Percentiles rank a stretch among this genome's conserved stretches.
Evolutionary conservation across 345 rosid species (phyloP).

Genomic region (Bretschneidera sinensis): DNA sequence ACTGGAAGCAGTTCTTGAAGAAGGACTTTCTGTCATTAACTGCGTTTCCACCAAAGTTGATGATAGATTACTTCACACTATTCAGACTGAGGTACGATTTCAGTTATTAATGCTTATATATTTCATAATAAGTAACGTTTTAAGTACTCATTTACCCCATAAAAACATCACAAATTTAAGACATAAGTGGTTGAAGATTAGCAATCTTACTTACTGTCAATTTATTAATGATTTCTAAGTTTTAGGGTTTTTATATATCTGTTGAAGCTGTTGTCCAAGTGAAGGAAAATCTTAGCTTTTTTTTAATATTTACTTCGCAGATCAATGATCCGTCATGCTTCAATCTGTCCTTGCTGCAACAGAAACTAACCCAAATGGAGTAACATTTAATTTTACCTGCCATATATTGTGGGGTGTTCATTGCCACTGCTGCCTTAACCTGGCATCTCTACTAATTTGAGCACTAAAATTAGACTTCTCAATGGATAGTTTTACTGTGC

Average conservation of each 20-base stretch:
- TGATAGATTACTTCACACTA: constrained; percentile 35
- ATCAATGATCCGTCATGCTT: constrained; percentile 35
- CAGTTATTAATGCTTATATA: too few species aligned
- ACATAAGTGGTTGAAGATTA: too few species aligned
- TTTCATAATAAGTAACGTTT: too few species aligned
- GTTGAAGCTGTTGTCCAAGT: background rate
- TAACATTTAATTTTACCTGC: constrained; percentile 8
- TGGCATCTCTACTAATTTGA: background rate
- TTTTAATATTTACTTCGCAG: constrained; percentile 24
- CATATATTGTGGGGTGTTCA: background rate
- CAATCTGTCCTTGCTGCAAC: constrained; percentile 24
- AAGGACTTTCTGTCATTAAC: constrained; percentile 43
- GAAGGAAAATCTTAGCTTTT: background rate
- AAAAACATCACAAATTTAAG: too few species aligned
- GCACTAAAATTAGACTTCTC: background rate
- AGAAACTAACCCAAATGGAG: constrained; percentile 27
- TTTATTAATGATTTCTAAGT: background rate
- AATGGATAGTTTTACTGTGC: too few species aligned
- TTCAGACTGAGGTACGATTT: constrained; percentile 67
- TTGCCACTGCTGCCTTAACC: background rate
- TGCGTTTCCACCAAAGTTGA: constrained; percentile 51
- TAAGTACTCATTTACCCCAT: too few species aligned
- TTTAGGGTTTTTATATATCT: background rate
- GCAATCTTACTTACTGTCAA: too few species aligned
- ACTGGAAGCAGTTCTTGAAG: constrained; percentile 36